Evolutionary conservation across 164 flowering plant species (phyloP).

Genomic region (Berberis thunbergii): DNA sequence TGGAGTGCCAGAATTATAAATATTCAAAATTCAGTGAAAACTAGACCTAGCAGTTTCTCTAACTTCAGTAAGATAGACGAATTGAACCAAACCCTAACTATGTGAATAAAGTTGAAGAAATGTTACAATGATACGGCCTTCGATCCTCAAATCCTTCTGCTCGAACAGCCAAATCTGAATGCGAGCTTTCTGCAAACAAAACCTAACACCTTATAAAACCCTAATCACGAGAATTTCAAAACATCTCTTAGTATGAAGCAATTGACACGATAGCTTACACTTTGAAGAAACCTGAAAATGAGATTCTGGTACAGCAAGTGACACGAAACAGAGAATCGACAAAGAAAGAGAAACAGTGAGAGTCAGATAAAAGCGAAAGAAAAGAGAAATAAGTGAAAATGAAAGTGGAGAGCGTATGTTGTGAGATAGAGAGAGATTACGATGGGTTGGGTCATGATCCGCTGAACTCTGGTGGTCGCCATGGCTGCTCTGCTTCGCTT

Average conservation of each 20-base stretch:
- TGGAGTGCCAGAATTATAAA: too few species aligned
- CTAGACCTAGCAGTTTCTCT: too few species aligned
- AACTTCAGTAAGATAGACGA: too few species aligned
- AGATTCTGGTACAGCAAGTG: constrained; percentile 31
- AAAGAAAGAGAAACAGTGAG: background rate
- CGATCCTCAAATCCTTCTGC: constrained; percentile 54
- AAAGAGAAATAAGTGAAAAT: background rate
- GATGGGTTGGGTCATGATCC: constrained; percentile 98
- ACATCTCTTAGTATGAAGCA: background rate
- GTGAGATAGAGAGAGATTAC: constrained; percentile 18
- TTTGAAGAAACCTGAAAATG: constrained; percentile 63
- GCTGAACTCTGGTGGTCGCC: constrained; percentile 94
- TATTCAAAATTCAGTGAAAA: too few species aligned
- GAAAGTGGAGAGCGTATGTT: background rate
- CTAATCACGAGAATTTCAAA: too few species aligned
- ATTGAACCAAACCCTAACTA: background rate
- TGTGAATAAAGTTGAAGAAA: background rate
- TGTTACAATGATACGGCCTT: constrained; percentile 45
- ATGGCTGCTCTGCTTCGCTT: constrained; percentile 38
- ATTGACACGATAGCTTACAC: constrained; percentile 26
- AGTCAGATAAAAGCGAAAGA: background rate
- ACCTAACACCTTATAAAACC: background rate
- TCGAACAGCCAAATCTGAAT: constrained; percentile 63
- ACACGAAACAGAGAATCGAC: background rate
- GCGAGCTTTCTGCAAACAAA: constrained; percentile 38